Percentiles rank a stretch among this genome's conserved stretches.
Evolutionary conservation across 495 filamentous ascomycete genomes (phyloP).

Genomic region (Pyrenula massariospora): DNA sequence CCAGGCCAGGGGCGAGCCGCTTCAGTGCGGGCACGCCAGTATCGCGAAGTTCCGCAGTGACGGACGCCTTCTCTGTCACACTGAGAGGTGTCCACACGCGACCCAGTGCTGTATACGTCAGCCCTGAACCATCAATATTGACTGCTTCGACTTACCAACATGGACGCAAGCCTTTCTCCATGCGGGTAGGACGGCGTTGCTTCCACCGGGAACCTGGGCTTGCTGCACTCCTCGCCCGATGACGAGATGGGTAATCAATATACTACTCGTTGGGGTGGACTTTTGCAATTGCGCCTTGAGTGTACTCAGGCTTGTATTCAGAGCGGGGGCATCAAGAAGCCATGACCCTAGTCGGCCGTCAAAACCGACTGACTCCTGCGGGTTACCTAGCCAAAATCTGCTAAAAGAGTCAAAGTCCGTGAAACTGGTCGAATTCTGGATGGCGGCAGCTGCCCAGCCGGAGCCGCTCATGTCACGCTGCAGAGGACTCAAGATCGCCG

Average conservation of each 20-base stretch:
- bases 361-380: slow-evolving; percentile 5
- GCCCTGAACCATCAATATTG: neutral
- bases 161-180: neutral
- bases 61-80: neutral
- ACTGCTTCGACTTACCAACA: neutral
- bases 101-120: neutral
- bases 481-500: neutral
- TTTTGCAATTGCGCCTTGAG: neutral
- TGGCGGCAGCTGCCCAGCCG: neutral
- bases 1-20: slow-evolving; percentile 6
- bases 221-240: neutral
- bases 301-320: slow-evolving; percentile 6
- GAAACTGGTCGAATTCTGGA: neutral
- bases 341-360: slow-evolving; percentile 21
- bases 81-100: neutral
- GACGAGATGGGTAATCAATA: neutral
- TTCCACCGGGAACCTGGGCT: neutral
- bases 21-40: slow-evolving; percentile 29
- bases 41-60: neutral
- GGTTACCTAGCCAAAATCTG: neutral
- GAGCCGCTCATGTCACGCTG: neutral
- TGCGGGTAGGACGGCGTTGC: neutral
- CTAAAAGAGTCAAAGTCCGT: neutral
- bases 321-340: slow-evolving; percentile 23
- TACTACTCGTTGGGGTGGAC: neutral